These are phyloP conservation scores for Nelumbo lutea DNA, from an alignment of 164 flowering plant genomes.

Conservation along the genomic window DNA sequence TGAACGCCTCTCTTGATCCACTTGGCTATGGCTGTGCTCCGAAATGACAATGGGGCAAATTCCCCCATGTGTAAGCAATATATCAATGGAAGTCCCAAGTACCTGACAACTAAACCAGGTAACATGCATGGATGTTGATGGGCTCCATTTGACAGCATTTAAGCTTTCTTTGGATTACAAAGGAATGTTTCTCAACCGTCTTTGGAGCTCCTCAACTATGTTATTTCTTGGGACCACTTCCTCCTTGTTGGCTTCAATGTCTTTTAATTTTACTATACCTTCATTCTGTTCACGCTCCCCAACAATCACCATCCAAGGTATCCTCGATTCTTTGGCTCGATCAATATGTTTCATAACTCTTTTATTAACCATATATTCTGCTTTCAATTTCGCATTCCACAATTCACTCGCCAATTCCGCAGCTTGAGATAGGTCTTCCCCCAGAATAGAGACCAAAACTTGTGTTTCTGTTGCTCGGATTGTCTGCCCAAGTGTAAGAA, in stretches of 20 bases:
- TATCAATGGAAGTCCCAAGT: no score
- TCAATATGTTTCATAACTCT: slow-evolving; percentile 58
- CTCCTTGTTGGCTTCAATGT: slow-evolving; percentile 40
- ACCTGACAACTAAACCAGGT: no score
- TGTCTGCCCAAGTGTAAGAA: slow-evolving; percentile 31
- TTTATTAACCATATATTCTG: slow-evolving; percentile 51
- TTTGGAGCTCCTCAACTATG: slow-evolving; percentile 51
- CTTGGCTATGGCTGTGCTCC: no score
- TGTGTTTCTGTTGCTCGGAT: slow-evolving; percentile 78
- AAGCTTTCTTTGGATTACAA: background rate
- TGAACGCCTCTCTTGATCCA: no score
- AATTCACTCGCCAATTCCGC: slow-evolving; percentile 64
- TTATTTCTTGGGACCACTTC: slow-evolving; percentile 36
- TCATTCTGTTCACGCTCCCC: slow-evolving; percentile 59
- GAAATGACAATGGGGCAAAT: no score
- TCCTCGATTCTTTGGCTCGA: slow-evolving; percentile 50
- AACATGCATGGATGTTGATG: background rate
- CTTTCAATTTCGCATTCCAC: slow-evolving; percentile 59
- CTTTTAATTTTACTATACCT: slow-evolving; percentile 61
- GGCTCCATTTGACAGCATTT: background rate
- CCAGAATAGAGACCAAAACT: slow-evolving; percentile 62
- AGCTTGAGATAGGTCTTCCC: slow-evolving; percentile 55
- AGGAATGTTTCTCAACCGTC: slow-evolving; percentile 23
- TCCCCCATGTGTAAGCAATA: no score
- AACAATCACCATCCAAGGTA: slow-evolving; percentile 75